Percentiles rank a stretch among this genome's conserved stretches.
Evolutionary conservation across 495 filamentous ascomycete genomes (phyloP).

Genomic region (Xylaria grammica): DNA sequence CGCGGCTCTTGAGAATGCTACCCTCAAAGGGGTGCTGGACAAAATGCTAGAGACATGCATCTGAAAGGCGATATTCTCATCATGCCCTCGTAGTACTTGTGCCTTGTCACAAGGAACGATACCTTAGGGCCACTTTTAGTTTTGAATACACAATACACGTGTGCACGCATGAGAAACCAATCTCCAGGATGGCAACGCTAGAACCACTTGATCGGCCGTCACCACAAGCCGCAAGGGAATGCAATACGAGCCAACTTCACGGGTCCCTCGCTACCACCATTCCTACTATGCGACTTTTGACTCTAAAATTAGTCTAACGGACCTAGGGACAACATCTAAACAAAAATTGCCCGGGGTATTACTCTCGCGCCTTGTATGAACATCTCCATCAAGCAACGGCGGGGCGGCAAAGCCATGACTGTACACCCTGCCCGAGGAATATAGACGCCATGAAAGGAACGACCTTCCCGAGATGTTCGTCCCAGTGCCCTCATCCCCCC

Average conservation of each 20-base stretch:
- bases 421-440: background rate
- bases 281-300: background rate
- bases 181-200: background rate
- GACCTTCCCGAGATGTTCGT: background rate
- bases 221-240: background rate
- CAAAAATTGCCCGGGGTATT: background rate
- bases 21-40: constrained; percentile 80
- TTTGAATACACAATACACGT: background rate
- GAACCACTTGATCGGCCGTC: background rate
- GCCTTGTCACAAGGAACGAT: constrained; percentile 3
- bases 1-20: constrained; percentile 92
- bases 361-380: background rate
- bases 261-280: background rate
- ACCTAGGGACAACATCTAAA: background rate
- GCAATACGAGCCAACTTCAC: constrained; percentile 8
- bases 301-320: constrained; percentile 5
- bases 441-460: background rate
- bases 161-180: too few relatives aligned
- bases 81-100: background rate
- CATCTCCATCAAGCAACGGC: background rate
- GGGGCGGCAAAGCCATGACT: background rate
- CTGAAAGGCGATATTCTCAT: constrained; percentile 21
- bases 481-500: too few relatives aligned
- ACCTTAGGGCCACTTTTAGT: background rate
- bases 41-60: constrained; percentile 91